Evolutionary conservation across 495 filamentous ascomycete species (phyloP), one percentile per base, ranked within the genome.

Genomic region (Penicillium argentinense): DNA sequence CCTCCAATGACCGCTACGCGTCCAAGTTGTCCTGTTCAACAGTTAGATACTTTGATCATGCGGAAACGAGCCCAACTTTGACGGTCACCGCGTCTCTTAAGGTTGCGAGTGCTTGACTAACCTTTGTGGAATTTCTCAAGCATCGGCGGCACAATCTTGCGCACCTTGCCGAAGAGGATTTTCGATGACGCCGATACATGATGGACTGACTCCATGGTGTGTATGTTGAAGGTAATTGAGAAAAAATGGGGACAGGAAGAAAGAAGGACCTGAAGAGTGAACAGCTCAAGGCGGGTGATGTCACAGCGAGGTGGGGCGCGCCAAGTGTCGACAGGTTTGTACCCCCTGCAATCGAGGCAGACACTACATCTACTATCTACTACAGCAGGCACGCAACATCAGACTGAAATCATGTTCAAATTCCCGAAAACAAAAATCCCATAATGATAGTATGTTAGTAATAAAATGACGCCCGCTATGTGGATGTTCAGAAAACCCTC

Each of bases 71-170:
- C n/a, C n/a, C n/a, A n/a, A n/a, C n/a, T n/a, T n/a, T n/a, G n/a
- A n/a, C n/a, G n/a, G n/a, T n/a, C n/a, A n/a, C n/a, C n/a, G n/a
- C n/a, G n/a, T n/a, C n/a, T n/a, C n/a, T n/a, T n/a, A n/a, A n/a
- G n/a, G n/a, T n/a, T n/a, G n/a, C n/a, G n/a, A n/a, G n/a, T 7
- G 17, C 3, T 9, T 36, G 33, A 11, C 16, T 36, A 58, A 91
- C 92, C 93, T 84, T 98, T 98, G 66, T 98, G 93, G 61, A 98
- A 97, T 51, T 81, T 91, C 60, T 93, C 90, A 9, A 97, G 80
- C 86, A 98, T 86, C 7, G 93, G 93, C 30, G 93, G 93, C 36
- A 98, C 80, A 66, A 98, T 87, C 66, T 86, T 89, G 74, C 87
- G 86, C 62, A 92, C 91, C 64, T 88, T 90, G 39, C 71, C 63